phyloP scores from a whole-genome alignment of 169 alveolate species.

The Plasmodium billcollinsi region DNA sequence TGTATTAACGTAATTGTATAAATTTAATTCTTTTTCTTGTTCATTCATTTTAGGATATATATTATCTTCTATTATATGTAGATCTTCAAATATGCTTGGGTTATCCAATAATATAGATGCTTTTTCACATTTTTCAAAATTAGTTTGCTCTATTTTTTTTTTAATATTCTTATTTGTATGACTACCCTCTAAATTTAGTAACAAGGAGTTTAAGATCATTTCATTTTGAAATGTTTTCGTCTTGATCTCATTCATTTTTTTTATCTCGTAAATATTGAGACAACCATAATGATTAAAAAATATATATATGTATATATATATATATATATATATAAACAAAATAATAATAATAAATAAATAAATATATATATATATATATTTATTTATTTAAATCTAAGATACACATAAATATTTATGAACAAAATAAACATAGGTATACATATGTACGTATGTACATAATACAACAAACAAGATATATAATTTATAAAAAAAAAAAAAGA shows the following conservation, averaged over 20 bases:
- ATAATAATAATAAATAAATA: too few species aligned
- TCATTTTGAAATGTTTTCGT: background rate
- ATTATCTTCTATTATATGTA: slow-evolving; percentile 4
- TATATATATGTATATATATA: too few species aligned
- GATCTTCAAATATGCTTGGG: slow-evolving; percentile 17
- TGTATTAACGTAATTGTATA: background rate
- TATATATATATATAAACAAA: too few species aligned
- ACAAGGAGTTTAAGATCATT: background rate
- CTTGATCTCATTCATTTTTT: slow-evolving; percentile 12
- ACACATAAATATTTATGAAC: too few species aligned
- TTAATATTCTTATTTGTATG: background rate
- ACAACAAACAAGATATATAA: too few species aligned
- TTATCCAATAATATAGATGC: slow-evolving; percentile 71
- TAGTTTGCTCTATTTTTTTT: slow-evolving; percentile 27
- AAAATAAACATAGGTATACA: too few species aligned
- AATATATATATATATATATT: too few species aligned
- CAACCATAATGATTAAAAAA: too few species aligned
- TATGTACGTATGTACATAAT: too few species aligned
- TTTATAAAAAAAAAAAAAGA: too few species aligned
- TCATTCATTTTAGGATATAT: background rate
- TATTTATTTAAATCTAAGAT: too few species aligned
- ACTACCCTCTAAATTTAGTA: slow-evolving; percentile 2
- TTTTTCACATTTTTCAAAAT: slow-evolving; percentile 41
- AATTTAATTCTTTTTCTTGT: background rate
- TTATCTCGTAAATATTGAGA: background rate